Base-by-base conservation (phyloP, 2,329 filamentous ascomycete species). In the Pyrenophora teres region DNA sequence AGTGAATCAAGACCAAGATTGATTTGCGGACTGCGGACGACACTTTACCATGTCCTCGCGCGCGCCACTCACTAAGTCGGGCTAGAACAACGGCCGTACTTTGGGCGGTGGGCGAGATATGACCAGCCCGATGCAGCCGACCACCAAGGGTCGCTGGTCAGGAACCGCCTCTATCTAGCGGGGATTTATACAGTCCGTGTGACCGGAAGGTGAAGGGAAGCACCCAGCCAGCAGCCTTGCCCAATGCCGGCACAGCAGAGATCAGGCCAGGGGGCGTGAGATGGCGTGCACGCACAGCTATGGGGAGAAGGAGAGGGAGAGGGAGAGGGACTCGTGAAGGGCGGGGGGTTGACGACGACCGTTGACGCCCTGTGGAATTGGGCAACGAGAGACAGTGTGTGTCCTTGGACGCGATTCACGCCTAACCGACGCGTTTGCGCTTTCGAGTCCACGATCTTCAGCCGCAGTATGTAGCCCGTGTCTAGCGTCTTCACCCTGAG, bases 11-110 rank as follows among this genome's bases (percentile, higher is more conserved):
- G 46, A 53, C 39, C 36, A 36, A 27, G 38, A 42, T 23, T 27
- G 38, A 35, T 43, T 33, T 50, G 46, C 47, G 46, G 50, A 50
- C 23, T 50, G 50, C 47, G 50, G 50, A 53, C 46, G 48, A 45
- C 19, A 40, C 31, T 40, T 30, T 45, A 23, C 40, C 46, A 25
- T 39, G 47, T 19, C 40, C 41, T 31, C 19, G 41, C 33, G 40
- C 49, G 25, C 30, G 44, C 39, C 40, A 41, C 38, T 43, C 49
- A 42, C 49, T 31, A 27, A 41, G 18, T 19, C 18, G 6, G 33
- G n/a, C 46, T 44, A 50, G 46, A 21, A n/a, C 40, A 18, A 30
- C 39, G 38, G 31, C 23, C 23, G 35, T 32, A 16, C 15, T 21
- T 46, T 37, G 43, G 43, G 25, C 41, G 23, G 31, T 38, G 36